phyloP scores from a whole-genome alignment of 768 basidiomycete species.

The Symmetrospora coprosmae region DNA sequence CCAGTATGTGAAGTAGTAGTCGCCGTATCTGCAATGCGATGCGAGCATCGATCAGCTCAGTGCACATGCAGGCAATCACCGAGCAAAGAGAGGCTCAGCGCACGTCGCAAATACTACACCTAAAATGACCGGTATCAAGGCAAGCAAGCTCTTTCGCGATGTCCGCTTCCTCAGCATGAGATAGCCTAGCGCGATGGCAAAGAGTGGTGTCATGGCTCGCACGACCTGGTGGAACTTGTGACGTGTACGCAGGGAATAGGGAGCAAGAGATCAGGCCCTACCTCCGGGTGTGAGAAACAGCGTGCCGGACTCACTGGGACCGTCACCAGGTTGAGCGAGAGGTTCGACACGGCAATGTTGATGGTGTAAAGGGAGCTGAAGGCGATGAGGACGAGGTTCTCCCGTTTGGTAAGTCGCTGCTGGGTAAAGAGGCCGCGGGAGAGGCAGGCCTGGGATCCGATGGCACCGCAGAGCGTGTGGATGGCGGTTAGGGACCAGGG shows the following conservation, averaged over 20 bases:
- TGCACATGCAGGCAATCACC: not conserved
- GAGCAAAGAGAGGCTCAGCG: not conserved
- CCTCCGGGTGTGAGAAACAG: no score
- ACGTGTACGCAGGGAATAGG: not conserved
- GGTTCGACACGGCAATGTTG: constrained; percentile 89
- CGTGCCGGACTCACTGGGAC: constrained; percentile 34
- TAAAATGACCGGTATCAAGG: constrained; percentile 67
- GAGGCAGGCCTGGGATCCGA: constrained; percentile 60
- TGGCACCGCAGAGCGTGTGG: constrained; percentile 51
- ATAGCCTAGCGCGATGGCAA: constrained; percentile 66
- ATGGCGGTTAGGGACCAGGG: constrained; percentile 88
- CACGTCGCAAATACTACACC: constrained; percentile 80
- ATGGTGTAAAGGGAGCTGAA: constrained; percentile 85
- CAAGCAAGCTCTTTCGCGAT: constrained; percentile 51
- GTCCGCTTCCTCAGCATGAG: constrained; percentile 52
- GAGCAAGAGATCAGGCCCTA: no score
- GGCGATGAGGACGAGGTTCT: constrained; percentile 52
- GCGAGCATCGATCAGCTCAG: not conserved
- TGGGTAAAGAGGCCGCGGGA: constrained; percentile 49
- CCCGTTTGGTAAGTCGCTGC: constrained; percentile 43
- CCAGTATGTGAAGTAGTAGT: constrained; percentile 75
- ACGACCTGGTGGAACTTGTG: constrained; percentile 90
- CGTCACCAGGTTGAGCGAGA: constrained; percentile 41
- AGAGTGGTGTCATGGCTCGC: constrained; percentile 79
- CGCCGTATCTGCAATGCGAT: constrained; percentile 56